Conservation (phyloP, 345 rosid genomes). For the Brassica napus region Da-Ae NC_063439.1:28327501-28328000, state of each 20-base stretch:
- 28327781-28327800: slow-evolving; percentile 68
- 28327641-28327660: slow-evolving; percentile 65
- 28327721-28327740: slow-evolving; percentile 61
- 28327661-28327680: slow-evolving; percentile 78
- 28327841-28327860: slow-evolving; percentile 60
- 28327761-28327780: slow-evolving; percentile 57
- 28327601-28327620: slow-evolving; percentile 71
- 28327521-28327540: too few species aligned
- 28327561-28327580: too few species aligned
- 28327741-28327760: slow-evolving; percentile 55
- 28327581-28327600: slow-evolving; percentile 48
- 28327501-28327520: too few species aligned
- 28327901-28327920: slow-evolving; percentile 67
- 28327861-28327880: slow-evolving; percentile 64
- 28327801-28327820: slow-evolving; percentile 71
- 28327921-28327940: slow-evolving; percentile 55
- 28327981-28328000: too few species aligned
- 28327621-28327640: slow-evolving; percentile 77
- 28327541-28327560: too few species aligned
- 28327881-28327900: slow-evolving; percentile 70
- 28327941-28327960: slow-evolving; percentile 51
- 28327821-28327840: slow-evolving; percentile 66
- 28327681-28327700: slow-evolving; percentile 71
- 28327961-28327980: too few species aligned
- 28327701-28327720: slow-evolving; percentile 77